A percentile compares a stretch with the other conserved stretches of the same genome.
phyloP scores from a whole-genome alignment of 305 asterid genomes.

The Solanum hybrid region DNA sequence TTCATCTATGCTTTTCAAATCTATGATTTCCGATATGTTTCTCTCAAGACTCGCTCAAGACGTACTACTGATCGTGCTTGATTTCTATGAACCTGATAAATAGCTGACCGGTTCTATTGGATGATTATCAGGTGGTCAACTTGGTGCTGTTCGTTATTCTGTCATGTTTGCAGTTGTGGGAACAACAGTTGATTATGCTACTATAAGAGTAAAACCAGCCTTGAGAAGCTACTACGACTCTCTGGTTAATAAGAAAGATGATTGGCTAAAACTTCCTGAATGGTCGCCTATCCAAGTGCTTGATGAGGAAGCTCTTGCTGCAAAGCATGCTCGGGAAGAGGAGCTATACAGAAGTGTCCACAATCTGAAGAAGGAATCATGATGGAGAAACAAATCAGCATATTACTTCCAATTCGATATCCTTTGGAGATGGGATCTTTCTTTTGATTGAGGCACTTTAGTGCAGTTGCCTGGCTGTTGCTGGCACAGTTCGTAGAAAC shows the following conservation, averaged over 20 bases:
- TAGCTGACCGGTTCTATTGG: background rate
- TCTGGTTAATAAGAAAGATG: constrained; percentile 19
- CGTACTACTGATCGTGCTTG: background rate
- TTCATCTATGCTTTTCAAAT: background rate
- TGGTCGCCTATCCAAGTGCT: constrained; percentile 86
- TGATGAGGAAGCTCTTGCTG: constrained; percentile 85
- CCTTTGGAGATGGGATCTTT: background rate
- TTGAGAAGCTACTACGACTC: constrained; percentile 23
- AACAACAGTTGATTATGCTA: constrained; percentile 68
- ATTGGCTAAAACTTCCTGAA: constrained; percentile 65
- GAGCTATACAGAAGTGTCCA: constrained; percentile 41
- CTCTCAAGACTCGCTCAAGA: background rate
- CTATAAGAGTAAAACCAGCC: constrained; percentile 40
- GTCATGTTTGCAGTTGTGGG: constrained; percentile 69
- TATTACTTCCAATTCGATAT: background rate
- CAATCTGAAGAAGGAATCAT: constrained; percentile 43
- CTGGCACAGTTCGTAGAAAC: background rate
- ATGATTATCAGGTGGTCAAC: constrained; percentile 49
- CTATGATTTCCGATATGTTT: background rate
- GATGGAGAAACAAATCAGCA: background rate
- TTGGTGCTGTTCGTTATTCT: constrained; percentile 73
- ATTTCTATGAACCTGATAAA: background rate
- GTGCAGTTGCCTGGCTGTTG: background rate
- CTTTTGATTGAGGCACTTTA: background rate
- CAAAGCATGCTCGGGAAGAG: constrained; percentile 64